Base-by-base conservation (phyloP, 805 yeast genomes). In the Lipomyces japonicus region DNA sequence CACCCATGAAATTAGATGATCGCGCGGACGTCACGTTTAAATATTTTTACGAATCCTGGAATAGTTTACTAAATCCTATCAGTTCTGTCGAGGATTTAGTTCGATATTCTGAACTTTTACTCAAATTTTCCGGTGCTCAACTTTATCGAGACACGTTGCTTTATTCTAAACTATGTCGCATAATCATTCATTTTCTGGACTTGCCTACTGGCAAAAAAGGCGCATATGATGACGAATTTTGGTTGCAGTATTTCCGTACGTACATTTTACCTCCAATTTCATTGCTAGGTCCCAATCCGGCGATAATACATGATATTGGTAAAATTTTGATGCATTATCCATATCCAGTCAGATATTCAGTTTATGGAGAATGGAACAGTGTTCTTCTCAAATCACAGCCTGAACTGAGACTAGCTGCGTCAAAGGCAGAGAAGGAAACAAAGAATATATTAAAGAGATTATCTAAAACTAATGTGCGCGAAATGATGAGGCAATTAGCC, bases 311-410 rank as follows among this genome's bases (percentile, higher is more conserved):
- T 53, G 83, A 79, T 53, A 76, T 86, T 0, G 87, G 69, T 61
- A 65, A 69, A 5, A 61, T 88, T 0, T 62, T 91, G 52, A 64
- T 71, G 6, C 59, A 65, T 30, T 87, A 75, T 61, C 71, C 87
- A 2, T 62, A 79, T 32, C 84, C 84, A 45, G 75, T 74, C 49
- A 74, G 97, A 42, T 90, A 78, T 66, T 80, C 83, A 50, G 65
- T 91, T 18, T 90, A 90, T 64, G 93, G 95, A 34, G 96, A 89
- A 59, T 75, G 87, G 63, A 73, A 77, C 44, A 76, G 74, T 31
- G 79, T 76, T 2, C 65, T 79, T 2, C 72, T 82, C 2, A 84
- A 84, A 60, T 78, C 75, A 50, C 71, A 75, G 48, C 71, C 79
- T 0, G 71, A 71, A 18, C 72, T 86, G 4, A 82, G 80, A 54